A percentile compares a stretch with the other conserved stretches of the same genome.
These are phyloP conservation scores for Cercospora citrullina DNA, from an alignment of 2,329 filamentous ascomycete species.

Conservation along the genomic window DNA sequence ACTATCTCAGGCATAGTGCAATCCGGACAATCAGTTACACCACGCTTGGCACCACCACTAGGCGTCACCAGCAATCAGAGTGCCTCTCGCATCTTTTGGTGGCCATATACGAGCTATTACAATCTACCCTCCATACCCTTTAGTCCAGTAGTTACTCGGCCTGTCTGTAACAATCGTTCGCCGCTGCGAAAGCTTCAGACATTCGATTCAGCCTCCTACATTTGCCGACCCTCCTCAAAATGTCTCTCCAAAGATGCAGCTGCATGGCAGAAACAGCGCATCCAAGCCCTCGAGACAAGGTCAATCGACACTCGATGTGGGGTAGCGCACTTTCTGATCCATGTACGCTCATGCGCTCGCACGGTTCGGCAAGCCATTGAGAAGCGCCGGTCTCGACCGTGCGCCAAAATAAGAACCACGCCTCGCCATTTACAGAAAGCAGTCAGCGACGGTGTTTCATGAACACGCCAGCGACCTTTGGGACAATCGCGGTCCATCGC, in stretches of 20 bases:
- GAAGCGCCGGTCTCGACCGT: constrained; percentile 8
- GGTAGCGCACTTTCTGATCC: constrained; percentile 5
- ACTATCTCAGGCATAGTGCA: background rate
- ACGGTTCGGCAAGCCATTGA: background rate
- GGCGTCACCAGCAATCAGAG: background rate
- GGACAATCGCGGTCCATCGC: constrained; percentile 8
- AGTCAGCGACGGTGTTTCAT: constrained; percentile 15
- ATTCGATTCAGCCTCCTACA: background rate
- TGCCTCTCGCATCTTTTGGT: background rate
- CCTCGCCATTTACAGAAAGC: constrained; percentile 1
- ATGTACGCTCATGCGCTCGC: constrained; percentile 7
- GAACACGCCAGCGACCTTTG: background rate
- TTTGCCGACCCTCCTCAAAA: background rate
- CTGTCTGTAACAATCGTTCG: background rate
- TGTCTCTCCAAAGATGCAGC: background rate
- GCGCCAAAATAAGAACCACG: constrained; percentile 15
- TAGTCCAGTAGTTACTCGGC: background rate
- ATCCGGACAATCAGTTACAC: constrained; percentile 4
- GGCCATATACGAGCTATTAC: background rate
- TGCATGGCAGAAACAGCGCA: background rate
- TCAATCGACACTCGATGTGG: constrained; percentile 6
- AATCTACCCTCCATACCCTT: background rate
- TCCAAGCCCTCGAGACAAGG: background rate
- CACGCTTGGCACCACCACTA: background rate
- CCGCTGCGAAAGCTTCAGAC: background rate